Evolutionary conservation across 345 rosid genomes (phyloP).

Genomic region (Salix purpurea): DNA sequence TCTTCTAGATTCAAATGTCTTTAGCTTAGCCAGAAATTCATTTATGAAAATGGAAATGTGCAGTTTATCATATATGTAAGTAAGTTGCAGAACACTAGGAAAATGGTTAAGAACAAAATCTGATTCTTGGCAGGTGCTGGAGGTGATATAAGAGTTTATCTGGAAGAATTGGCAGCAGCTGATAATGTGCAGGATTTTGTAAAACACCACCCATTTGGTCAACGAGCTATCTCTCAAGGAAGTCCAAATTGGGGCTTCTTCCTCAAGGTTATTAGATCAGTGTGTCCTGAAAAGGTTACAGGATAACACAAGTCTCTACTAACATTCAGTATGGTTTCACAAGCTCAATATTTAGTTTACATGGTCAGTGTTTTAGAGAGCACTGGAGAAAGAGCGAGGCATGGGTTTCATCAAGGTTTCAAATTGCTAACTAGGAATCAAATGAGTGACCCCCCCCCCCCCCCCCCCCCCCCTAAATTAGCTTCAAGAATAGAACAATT

Average conservation of each 20-base stretch:
- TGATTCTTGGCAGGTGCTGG: conserved; percentile 43
- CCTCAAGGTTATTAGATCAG: conserved; percentile 11
- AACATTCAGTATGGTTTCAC: background rate
- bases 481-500: background rate
- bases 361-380: background rate
- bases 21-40: background rate
- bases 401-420: background rate
- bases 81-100: background rate
- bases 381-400: background rate
- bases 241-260: conserved; percentile 64
- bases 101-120: background rate
- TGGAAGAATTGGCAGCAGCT: conserved; percentile 52
- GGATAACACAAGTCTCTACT: background rate
- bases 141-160: conserved; percentile 65
- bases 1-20: background rate
- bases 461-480: background rate
- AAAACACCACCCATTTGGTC: conserved; percentile 67
- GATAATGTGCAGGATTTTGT: conserved; percentile 55
- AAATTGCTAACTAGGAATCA: background rate
- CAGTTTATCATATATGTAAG: background rate
- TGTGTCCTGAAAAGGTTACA: background rate
- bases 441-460: background rate
- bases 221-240: conserved; percentile 49
- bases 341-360: background rate
- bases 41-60: background rate